Conservation (phyloP, 345 rosid genomes). For the Citrus glauca region DNA sequence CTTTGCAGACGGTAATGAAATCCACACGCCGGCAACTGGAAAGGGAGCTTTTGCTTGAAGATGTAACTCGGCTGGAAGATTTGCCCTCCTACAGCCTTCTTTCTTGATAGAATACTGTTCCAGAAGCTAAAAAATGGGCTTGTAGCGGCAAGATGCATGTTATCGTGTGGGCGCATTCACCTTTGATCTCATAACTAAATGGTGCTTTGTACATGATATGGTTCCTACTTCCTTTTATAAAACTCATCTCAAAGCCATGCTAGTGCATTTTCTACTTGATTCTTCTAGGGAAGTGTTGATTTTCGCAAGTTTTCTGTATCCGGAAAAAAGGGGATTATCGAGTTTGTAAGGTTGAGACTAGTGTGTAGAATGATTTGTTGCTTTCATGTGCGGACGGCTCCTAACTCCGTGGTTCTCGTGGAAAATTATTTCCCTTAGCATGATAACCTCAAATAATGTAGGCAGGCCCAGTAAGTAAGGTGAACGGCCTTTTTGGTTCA, state of each 20-base stretch:
- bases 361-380: neutral
- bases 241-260: slow-evolving; percentile 3
- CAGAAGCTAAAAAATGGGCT: slow-evolving; percentile 18
- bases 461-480: neutral
- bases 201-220: slow-evolving; percentile 15
- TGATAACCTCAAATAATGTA: neutral
- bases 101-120: slow-evolving; percentile 23
- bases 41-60: slow-evolving; percentile 80
- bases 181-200: slow-evolving; percentile 11
- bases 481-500: too few relatives aligned
- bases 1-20: slow-evolving; percentile 69
- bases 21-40: slow-evolving; percentile 85
- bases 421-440: neutral
- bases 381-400: neutral
- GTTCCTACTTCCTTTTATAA: neutral
- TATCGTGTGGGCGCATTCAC: neutral
- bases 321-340: neutral
- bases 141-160: slow-evolving; percentile 24
- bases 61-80: slow-evolving; percentile 69
- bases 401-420: neutral
- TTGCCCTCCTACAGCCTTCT: slow-evolving; percentile 80
- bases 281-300: neutral
- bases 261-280: slow-evolving; percentile 2
- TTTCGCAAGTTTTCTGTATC: slow-evolving; percentile 9
- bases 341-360: slow-evolving; percentile 13